Evolutionary conservation across 148 eudicot species (phyloP).

Genomic region (Polygonum maritimum): DNA sequence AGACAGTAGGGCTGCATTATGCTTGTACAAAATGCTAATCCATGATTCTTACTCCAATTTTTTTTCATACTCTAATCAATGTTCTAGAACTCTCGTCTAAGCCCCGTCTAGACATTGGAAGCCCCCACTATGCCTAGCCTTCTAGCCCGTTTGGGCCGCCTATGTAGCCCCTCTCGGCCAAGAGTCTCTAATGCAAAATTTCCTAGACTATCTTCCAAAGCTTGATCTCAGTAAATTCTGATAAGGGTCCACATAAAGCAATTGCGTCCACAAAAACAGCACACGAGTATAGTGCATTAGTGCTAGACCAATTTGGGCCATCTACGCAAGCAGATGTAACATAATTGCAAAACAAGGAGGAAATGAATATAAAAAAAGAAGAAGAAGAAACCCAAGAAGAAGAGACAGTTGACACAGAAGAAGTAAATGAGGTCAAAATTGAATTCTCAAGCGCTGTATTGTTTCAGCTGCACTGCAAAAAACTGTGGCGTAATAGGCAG

Average conservation of each 20-base stretch:
- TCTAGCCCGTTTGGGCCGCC: too few species aligned
- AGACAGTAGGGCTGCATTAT: neutral
- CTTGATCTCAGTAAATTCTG: too few species aligned
- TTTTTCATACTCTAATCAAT: too few species aligned
- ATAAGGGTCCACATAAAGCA: too few species aligned
- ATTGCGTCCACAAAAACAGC: too few species aligned
- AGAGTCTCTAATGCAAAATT: too few species aligned
- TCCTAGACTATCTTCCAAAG: too few species aligned
- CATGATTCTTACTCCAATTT: neutral
- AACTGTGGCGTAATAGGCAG: slow-evolving; percentile 4
- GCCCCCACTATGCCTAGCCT: too few species aligned
- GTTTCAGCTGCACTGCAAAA: slow-evolving; percentile 4
- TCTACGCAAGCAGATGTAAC: neutral
- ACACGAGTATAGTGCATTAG: neutral
- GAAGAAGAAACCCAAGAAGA: neutral
- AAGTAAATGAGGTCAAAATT: slow-evolving; percentile 7
- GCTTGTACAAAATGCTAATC: neutral
- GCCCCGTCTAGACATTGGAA: too few species aligned
- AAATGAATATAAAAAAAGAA: neutral
- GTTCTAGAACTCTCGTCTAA: too few species aligned
- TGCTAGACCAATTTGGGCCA: neutral
- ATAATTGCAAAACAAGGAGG: neutral
- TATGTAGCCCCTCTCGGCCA: too few species aligned
- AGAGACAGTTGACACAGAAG: slow-evolving; percentile 7
- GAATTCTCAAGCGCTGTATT: neutral